Percentiles rank a stretch among this genome's conserved stretches.
Evolutionary conservation across 163 green algal genomes (phyloP).

Genomic region (Volvox carteri): DNA sequence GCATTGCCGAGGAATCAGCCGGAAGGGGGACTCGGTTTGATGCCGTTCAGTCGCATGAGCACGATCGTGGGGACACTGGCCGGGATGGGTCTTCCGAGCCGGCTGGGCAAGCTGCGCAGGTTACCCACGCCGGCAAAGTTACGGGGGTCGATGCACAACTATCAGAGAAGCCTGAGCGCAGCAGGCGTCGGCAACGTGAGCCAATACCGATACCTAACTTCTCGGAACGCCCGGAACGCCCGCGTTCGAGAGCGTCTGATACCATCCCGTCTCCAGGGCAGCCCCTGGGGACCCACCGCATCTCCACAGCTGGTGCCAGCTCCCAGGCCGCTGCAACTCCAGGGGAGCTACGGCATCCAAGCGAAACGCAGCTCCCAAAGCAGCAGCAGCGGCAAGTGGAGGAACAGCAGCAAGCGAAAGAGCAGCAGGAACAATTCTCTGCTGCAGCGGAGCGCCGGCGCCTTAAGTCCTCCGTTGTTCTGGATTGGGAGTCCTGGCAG

Average conservation of each 20-base stretch:
- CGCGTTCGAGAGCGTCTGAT: neutral
- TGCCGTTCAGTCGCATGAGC: neutral
- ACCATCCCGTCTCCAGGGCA: neutral
- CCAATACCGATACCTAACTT: conserved; percentile 29
- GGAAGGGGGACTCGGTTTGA: neutral
- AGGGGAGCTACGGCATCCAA: neutral
- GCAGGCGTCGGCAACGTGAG: conserved; percentile 14
- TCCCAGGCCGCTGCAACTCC: neutral
- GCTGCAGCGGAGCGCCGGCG: neutral
- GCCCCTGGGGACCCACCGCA: neutral
- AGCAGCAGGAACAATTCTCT: neutral
- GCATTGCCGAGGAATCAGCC: neutral
- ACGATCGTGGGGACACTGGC: neutral
- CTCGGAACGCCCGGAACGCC: neutral
- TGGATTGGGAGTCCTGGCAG: conserved; percentile 23
- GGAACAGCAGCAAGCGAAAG: neutral
- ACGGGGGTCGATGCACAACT: neutral
- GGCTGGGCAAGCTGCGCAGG: neutral
- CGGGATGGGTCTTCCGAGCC: neutral
- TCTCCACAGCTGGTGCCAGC: neutral
- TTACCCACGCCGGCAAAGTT: neutral
- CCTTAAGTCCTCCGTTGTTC: conserved; percentile 32
- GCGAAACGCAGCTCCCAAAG: neutral
- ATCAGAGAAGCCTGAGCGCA: neutral
- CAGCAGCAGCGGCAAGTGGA: neutral